Conservation (phyloP, 176 grass and related monocot species). For the Areca catechu region DNA sequence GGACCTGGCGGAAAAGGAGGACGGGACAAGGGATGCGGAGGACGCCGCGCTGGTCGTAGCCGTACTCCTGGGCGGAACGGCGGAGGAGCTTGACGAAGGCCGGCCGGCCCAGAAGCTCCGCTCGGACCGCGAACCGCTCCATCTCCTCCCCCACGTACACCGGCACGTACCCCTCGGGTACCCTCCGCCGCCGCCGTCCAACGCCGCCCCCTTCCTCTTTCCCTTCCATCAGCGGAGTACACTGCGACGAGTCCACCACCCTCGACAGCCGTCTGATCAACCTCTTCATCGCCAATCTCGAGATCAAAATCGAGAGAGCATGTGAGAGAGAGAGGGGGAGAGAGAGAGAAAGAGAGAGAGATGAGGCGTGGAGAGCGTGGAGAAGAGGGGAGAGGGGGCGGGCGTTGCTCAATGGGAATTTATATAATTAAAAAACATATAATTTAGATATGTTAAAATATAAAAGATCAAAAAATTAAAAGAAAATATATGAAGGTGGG, state of each 20-base stretch:
- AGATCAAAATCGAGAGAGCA: too few species aligned
- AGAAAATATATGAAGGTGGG: too few species aligned
- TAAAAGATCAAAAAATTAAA: too few species aligned
- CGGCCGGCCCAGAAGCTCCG: constrained; percentile 5
- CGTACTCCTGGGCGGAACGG: constrained; percentile 9
- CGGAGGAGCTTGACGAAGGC: constrained; percentile 7
- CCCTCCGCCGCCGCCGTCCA: background rate
- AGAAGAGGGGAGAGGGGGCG: too few species aligned
- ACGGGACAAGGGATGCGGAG: constrained; percentile 9
- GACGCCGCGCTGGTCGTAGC: constrained; percentile 12
- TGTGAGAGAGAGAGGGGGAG: too few species aligned
- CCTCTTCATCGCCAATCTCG: background rate
- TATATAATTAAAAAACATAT: too few species aligned
- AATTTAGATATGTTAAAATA: too few species aligned
- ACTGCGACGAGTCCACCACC: constrained; percentile 4
- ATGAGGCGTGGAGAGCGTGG: too few species aligned
- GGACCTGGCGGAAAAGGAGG: constrained; percentile 1
- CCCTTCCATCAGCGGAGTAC: background rate
- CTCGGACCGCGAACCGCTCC: constrained; percentile 7
- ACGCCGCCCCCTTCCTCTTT: background rate
- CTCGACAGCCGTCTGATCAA: constrained; percentile 4
- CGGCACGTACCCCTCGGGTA: constrained; percentile 3
- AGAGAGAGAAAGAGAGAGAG: too few species aligned
- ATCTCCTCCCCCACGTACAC: constrained; percentile 9
- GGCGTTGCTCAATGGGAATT: too few species aligned